Base-by-base conservation (phyloP, 345 rosid species). In the Brassica incana region DNA sequence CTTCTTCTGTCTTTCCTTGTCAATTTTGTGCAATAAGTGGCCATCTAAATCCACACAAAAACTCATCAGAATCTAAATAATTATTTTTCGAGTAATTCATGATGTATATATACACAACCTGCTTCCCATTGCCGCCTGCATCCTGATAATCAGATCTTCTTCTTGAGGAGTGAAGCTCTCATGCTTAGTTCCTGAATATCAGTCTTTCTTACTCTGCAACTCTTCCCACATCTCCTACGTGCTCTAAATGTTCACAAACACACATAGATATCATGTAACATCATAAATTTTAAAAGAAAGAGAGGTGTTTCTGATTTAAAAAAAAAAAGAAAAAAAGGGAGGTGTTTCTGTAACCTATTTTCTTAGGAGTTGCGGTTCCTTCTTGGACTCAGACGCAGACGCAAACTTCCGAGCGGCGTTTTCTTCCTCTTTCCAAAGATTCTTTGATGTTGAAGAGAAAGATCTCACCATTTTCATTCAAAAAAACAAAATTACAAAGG, bases 91-190 rank as follows among this genome's bases (percentile, higher is more conserved):
- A 67, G 64, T 23, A 33, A 32, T 60, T 60, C 5, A 10, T 16
- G 9, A 40, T 33, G 15, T 61, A n/a, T 43, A 38, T 11, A 38
- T 11, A 1, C 25, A 62, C 73, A 9, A 92, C 97, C 99, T 87
- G 90, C 98, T 91, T 11, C 97, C 99, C 15, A 91, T 89, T 43
- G 97, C 92, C 3, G 94, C 90, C 69, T 95, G 99, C 76, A 95
- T 94, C 87, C 83, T 86, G 58, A 95, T 82, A 67, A 95, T 88
- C 73, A 91, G 75, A 56, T 95, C 95, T 83, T 92, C 99, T 84
- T 95, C 99, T 72, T 91, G 88, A 16, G 86, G 80, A 30, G 95
- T 87, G 86, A 95, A 91, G 81, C 74, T 84, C 67, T 88, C 93
- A 38, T 87, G 88, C 71, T 91, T 87, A 20, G 84, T 83, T 61